phyloP scores from a whole-genome alignment of 495 filamentous ascomycete species.

The Mytilinidion resinicola region DNA sequence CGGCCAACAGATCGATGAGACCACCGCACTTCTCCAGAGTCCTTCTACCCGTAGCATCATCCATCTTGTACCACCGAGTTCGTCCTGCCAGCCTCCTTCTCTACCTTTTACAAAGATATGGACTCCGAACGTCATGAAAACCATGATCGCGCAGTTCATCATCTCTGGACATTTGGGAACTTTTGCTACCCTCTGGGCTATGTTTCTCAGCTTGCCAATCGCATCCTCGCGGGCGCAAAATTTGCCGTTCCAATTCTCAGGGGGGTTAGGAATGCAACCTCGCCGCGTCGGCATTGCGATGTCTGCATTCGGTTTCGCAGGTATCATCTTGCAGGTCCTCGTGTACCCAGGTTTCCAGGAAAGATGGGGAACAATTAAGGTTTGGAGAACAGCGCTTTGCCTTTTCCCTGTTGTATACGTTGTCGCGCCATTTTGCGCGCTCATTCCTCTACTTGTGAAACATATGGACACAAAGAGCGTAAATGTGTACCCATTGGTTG shows the following conservation, averaged over 20 bases:
- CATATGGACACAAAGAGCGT: no score
- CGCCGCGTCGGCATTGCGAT: constrained; percentile 5
- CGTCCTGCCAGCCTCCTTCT: no score
- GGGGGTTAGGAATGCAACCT: constrained; percentile 7
- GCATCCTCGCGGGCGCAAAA: background rate
- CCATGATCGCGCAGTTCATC: constrained; percentile 15
- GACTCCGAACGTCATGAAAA: constrained; percentile 12
- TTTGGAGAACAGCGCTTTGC: constrained; percentile 14
- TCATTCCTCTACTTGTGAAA: no score
- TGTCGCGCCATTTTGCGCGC: constrained; percentile 6
- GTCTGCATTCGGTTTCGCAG: background rate
- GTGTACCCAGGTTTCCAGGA: constrained; percentile 10
- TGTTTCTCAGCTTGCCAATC: constrained; percentile 13
- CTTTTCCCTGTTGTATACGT: constrained; percentile 10
- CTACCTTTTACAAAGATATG: constrained; percentile 12
- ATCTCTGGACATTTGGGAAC: constrained; percentile 14
- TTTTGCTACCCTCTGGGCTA: constrained; percentile 9
- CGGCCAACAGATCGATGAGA: no score
- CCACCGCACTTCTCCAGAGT: no score
- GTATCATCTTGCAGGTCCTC: constrained; percentile 3
- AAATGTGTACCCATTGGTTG: background rate
- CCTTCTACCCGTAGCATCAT: no score
- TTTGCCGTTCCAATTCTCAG: constrained; percentile 7
- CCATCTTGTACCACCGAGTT: no score
- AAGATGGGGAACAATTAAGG: constrained; percentile 7